Evolutionary conservation across 192 early-diverging fungal genomes (phyloP).

Genomic region (Podila epigama): DNA sequence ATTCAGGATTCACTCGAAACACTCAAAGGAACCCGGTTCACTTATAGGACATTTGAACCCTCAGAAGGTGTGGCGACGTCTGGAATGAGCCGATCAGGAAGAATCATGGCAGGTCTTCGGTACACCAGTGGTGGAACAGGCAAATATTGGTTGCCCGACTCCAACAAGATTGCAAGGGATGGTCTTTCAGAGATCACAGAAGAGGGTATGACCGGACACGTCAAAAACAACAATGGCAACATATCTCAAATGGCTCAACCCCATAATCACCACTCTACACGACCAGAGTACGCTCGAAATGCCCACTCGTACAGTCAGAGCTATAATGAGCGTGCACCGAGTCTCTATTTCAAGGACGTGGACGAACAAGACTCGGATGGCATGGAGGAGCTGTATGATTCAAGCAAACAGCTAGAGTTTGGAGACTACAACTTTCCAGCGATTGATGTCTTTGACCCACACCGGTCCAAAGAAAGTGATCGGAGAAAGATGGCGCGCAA

Average conservation of each 20-base stretch:
- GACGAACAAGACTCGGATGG: slow-evolving; percentile 9
- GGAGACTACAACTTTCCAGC: slow-evolving; percentile 67
- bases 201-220: no score
- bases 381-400: slow-evolving; percentile 42
- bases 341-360: slow-evolving; percentile 17
- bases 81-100: slow-evolving; percentile 58
- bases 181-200: slow-evolving; percentile 81
- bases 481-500: slow-evolving; percentile 42
- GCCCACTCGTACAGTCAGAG: slow-evolving; percentile 34
- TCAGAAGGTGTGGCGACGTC: slow-evolving; percentile 68
- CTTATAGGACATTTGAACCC: slow-evolving; percentile 80
- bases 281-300: slow-evolving; percentile 20
- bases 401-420: slow-evolving; percentile 52
- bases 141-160: slow-evolving; percentile 63
- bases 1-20: slow-evolving; percentile 82
- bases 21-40: slow-evolving; percentile 79
- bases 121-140: slow-evolving; percentile 58
- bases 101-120: slow-evolving; percentile 67
- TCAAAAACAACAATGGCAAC: no score
- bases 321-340: slow-evolving; percentile 17
- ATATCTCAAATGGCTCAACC: no score
- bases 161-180: slow-evolving; percentile 45
- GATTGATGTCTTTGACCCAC: slow-evolving; percentile 38
- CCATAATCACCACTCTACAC: no score
- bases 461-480: slow-evolving; percentile 43